Evolutionary conservation across 192 early-diverging fungal species (phyloP), one percentile per base, ranked within the genome.

Genomic region (Lunasporangiospora selenospora): DNA sequence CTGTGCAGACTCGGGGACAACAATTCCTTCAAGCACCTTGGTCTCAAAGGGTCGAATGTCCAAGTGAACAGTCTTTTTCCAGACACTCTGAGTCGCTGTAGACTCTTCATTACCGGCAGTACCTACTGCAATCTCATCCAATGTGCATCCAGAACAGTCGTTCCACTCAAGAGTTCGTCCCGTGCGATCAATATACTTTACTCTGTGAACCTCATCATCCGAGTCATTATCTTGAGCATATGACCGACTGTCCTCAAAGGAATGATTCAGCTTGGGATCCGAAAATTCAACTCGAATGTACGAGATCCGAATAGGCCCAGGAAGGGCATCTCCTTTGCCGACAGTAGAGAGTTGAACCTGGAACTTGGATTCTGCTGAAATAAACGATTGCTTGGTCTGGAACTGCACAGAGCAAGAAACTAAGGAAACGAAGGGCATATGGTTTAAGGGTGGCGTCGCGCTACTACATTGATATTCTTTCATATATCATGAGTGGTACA

Each of bases 201-300:
- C 3, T n/a, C 31, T 54, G 21, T 38, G 21, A 11, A 18, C 19
- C 9, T 29, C 41, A 24, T 61, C 33, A 15, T 45, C 37, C 9
- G 34, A 18, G 9, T 51, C 36, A 16, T 64, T 24, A 12, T 44
- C 47, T 21, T 33, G 43, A 18, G 37, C 36, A 32, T 65, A 55
- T 10, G 57, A 38, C 15, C 58, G 53, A 8, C 29, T 60, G 49
- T 85, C 75, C 19, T 65, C 37, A 5, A 90, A 43, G 29, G 75
- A 82, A 50, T 86, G 81, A 52, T 90, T 88, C 53, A 86, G 81
- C 5, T 76, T 69, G 1, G 63, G 32, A 70, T 90, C 78, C 19
- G 77, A 87, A 65, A 90, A 93, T 4, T 65, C 51, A 6, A 93
- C 75, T 7, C 76, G 78, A 31, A 93, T 62, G 18, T 54, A 60